A percentile compares a stretch with the other conserved stretches of the same genome.
phyloP scores from a whole-genome alignment of 75 land plant genomes.

The Picea sitchensis region DNA sequence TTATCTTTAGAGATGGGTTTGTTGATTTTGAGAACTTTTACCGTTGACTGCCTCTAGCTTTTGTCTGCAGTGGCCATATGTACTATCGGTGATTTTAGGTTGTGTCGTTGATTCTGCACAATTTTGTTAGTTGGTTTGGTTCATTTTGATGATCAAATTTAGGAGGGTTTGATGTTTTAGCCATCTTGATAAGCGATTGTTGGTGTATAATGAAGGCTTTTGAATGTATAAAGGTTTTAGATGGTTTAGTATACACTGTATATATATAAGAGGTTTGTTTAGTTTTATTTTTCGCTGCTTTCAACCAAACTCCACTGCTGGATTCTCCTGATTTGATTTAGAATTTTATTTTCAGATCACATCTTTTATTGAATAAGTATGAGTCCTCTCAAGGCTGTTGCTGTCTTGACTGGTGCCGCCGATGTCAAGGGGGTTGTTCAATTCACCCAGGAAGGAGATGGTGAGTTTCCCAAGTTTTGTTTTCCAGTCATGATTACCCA shows the following conservation, averaged over 20 bases:
- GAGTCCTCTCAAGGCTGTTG: constrained; percentile 44
- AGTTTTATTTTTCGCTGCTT: too few relatives aligned
- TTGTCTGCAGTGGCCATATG: too few relatives aligned
- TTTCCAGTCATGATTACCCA: too few relatives aligned
- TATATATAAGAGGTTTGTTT: neutral
- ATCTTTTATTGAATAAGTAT: neutral
- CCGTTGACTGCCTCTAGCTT: neutral
- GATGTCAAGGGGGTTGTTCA: constrained; percentile 46
- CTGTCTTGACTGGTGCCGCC: constrained; percentile 37
- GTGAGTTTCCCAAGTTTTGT: constrained; percentile 16
- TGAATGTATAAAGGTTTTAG: too few relatives aligned
- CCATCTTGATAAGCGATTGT: too few relatives aligned
- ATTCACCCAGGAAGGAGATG: constrained; percentile 57
- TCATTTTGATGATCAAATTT: too few relatives aligned
- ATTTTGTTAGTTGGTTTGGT: too few relatives aligned
- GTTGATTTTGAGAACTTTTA: neutral
- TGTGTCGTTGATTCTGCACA: too few relatives aligned
- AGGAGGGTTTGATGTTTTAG: too few relatives aligned
- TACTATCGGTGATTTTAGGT: too few relatives aligned
- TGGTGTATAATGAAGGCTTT: neutral
- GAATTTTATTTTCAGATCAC: constrained; percentile 3
- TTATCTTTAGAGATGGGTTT: neutral
- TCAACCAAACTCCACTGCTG: neutral
- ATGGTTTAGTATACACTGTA: neutral
- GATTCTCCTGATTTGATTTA: neutral